A percentile compares a stretch with the other conserved stretches of the same genome.
phyloP scores from a whole-genome alignment of 495 filamentous ascomycete species.

The Ramalina peruviana region DNA sequence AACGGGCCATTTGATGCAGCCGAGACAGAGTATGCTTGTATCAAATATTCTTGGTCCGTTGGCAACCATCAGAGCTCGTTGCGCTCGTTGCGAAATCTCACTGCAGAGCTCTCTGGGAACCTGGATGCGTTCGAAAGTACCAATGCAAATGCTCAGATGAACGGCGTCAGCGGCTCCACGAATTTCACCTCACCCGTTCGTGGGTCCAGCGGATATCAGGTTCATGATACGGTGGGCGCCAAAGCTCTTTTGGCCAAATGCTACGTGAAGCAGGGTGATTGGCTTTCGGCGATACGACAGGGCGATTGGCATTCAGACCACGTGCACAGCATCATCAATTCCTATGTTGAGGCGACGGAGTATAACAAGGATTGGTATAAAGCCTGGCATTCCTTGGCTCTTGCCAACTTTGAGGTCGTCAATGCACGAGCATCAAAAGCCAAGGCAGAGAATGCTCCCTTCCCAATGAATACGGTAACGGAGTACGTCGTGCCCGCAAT shows the following conservation, averaged over 20 bases:
- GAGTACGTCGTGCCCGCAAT: conserved; percentile 91
- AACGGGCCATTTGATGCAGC: conserved; percentile 23
- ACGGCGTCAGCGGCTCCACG: conserved; percentile 33
- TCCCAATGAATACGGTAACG: conserved; percentile 50
- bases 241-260: conserved; percentile 81
- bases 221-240: conserved; percentile 27
- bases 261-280: conserved; percentile 89
- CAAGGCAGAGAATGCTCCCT: conserved; percentile 40
- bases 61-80: conserved; percentile 59
- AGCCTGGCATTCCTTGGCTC: conserved; percentile 98
- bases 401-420: conserved; percentile 97
- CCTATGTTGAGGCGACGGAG: conserved; percentile 79
- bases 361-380: conserved; percentile 95
- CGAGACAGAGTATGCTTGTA: conserved; percentile 75
- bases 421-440: conserved; percentile 53
- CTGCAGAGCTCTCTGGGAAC: conserved; percentile 58
- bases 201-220: background rate
- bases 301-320: conserved; percentile 78
- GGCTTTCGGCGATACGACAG: conserved; percentile 60
- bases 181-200: no score
- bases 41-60: conserved; percentile 90
- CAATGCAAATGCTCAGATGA: conserved; percentile 11
- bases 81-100: conserved; percentile 68
- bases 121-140: conserved; percentile 40
- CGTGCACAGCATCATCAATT: conserved; percentile 58